Base-by-base conservation (phyloP, 805 yeast genomes). In the Maudiozyma pseudohumilis region DNA sequence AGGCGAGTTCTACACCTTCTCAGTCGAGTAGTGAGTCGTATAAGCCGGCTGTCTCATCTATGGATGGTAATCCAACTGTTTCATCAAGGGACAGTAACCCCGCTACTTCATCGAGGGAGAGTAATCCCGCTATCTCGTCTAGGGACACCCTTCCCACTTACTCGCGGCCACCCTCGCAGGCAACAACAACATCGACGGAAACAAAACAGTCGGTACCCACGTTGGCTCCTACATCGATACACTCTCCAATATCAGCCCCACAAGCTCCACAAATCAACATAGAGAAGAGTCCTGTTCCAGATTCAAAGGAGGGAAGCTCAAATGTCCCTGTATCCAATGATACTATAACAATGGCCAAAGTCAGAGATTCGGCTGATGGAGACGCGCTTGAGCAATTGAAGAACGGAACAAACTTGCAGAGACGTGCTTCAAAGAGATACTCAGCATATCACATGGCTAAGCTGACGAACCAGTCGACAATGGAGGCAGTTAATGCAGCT, bases 391-490 rank as follows among this genome's bases (percentile, higher is more conserved):
- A 77, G 0, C 84, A 83, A 47, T 65, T 89, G 8, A 95, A 89
- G 51, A 77, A 79, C 32, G 85, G 88, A 3, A 84, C 83, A 34
- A 80, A 84, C 3, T 64, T 92, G 23, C 94, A 81, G 64, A 72
- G 99, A 47, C 72, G 96, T 43, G 99, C 97, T 0, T 88, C 96
- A 0, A 80, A 89, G 48, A 67, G 98, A 39, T 89, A 81, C 54
- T 86, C 96, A 5, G 96, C 96, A 0, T 89, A 88, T 43, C 97
- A 89, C 52, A 79, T 80, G 60, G 85, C 94, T 1, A 83, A 81
- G 50, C 66, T 83, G 9, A 66, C 84, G 0, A 75, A 70, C 42
- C 63, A 62, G 41, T 54, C 70, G 9, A 44, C 53, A 6, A 40
- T 52, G 11, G 59, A 52, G 11, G 52, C 57, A 8, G 45, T 43